Evolutionary conservation across 2,329 filamentous ascomycete genomes (phyloP), one percentile per base, ranked within the genome.

Genomic region (Penicillium sp.): DNA sequence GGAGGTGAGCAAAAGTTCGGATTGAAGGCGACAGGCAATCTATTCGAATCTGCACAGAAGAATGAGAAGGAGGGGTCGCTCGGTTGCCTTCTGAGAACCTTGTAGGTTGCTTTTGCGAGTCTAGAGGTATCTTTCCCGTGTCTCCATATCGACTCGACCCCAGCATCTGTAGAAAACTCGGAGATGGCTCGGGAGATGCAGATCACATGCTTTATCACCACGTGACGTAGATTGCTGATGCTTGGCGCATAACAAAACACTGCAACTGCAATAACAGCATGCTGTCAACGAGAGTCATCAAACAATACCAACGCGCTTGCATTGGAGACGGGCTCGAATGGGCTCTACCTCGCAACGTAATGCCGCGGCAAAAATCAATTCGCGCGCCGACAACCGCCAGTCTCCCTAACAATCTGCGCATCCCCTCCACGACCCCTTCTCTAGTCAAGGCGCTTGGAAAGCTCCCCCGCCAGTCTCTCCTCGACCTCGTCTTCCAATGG

Each of bases 401-500:
- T 67, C 85, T 95, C 54, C 85, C 89, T n/a, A 89, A 91, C 55
- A 84, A 86, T 30, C 83, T 92, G 66, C 88, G 88, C 69, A 84
- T 94, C 71, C 85, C 88, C 61, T 82, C 90, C 8, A 81, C 85
- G 62, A 90, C 89, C 71, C 81, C 85, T 50, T 82, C 87, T 31
- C 85, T 92, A 53, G 75, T 85, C 66, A 92, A 90, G 75, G 83
- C 85, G 46, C 83, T 96, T 53, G 84, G 82, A 63, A 89, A 88
- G 58, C 84, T 96, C 19, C 90, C 91, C 1, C 88, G 92, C 55
- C 81, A 88, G 51, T 88, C 90, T 0, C 84, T 96, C 23, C 79
- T 95, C 29, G 86, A 88, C 0, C 84, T 96, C 8, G 90, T 86
- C 0, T 83, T 93, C 23, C 85, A 90, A 78, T 96, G 92, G 92